Evolutionary conservation across 176 grass and related monocot species (phyloP), one percentile per base, ranked within the genome.

Genomic region (Triticum urartu): DNA sequence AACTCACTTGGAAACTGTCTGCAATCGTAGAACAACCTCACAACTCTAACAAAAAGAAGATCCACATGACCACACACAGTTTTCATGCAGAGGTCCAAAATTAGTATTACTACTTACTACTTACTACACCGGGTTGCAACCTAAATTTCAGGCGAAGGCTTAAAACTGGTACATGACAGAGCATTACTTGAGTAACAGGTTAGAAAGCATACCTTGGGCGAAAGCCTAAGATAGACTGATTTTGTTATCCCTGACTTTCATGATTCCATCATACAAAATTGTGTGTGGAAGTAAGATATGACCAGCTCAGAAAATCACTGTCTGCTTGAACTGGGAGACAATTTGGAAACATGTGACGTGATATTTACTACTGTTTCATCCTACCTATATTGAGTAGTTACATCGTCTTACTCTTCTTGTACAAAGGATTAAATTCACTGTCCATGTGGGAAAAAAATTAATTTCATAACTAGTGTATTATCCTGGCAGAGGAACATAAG

Each of bases 401-500:
- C 36, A 76, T 48, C 67, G 28, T 34, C 8, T 77, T 69, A 42
- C 24, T 74, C 4, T 68, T 32, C 26, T 12, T 24, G 21, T 17
- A 75, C 12, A 64, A 52, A 72, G 70, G 15, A 62, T 42, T 39
- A 42, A 32, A 14, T 64, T 77, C 25, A 32, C 38, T 76, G 63
- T 52, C 48, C 22, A 83, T 86, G 64, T 24, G 28, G 28, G 7
- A 8, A 58, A 63, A 21, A 71, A 86, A 82, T 21, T 33, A 82
- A 62, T 79, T 86, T 77, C 20, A 36, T 76, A 71, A 69, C 7
- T 82, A 87, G 4, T 33, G 7, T n/a, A 59, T 11, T 48, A 52
- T 82, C 65, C 50, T 38, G 10, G 72, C 79, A 73, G 74, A 79
- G 64, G 22, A 87, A 90, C n/a, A 83, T 72, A 14, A 40, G 25